A percentile compares a stretch with the other conserved stretches of the same genome.
Conservation (phyloP, 2,329 filamentous ascomycete genomes). For the Diaporthe capsici region DNA sequence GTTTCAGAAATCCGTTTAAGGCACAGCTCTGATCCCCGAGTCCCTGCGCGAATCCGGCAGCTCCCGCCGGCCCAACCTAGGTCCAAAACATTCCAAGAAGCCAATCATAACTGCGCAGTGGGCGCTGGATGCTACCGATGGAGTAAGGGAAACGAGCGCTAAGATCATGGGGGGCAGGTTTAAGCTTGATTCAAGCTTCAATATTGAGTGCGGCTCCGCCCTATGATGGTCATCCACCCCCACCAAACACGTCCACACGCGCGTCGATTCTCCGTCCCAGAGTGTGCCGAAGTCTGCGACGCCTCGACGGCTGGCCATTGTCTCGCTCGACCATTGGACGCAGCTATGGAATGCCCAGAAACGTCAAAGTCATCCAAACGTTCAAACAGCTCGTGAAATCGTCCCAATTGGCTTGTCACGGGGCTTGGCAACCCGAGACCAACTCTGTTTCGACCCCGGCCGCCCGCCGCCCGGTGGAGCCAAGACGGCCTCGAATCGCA, state of each 20-base stretch:
- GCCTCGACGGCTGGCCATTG: neutral
- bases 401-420: slow-evolving; percentile 36
- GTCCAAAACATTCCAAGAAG: neutral
- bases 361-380: slow-evolving; percentile 34
- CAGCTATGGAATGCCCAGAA: neutral
- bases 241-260: neutral
- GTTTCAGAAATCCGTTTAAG: slow-evolving; percentile 17
- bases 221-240: neutral
- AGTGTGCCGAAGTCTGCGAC: slow-evolving; percentile 26
- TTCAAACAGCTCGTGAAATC: slow-evolving; percentile 37
- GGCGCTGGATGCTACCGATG: slow-evolving; percentile 5
- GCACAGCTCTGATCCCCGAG: neutral
- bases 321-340: slow-evolving; percentile 1
- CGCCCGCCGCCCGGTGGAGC: slow-evolving; percentile 1
- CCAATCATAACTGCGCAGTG: neutral
- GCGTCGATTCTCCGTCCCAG: neutral
- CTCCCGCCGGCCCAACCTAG: slow-evolving; percentile 11
- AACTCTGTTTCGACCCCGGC: slow-evolving; percentile 32
- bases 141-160: slow-evolving; percentile 26
- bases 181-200: slow-evolving; percentile 20
- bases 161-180: neutral
- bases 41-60: slow-evolving; percentile 23
- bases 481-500: slow-evolving; percentile 34
- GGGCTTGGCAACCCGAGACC: slow-evolving; percentile 39
- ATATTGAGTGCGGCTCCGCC: neutral